These are phyloP conservation scores for Panicum virgatum DNA, from an alignment of 202 grass and related monocot genomes.

Conservation along the genomic window DNA sequence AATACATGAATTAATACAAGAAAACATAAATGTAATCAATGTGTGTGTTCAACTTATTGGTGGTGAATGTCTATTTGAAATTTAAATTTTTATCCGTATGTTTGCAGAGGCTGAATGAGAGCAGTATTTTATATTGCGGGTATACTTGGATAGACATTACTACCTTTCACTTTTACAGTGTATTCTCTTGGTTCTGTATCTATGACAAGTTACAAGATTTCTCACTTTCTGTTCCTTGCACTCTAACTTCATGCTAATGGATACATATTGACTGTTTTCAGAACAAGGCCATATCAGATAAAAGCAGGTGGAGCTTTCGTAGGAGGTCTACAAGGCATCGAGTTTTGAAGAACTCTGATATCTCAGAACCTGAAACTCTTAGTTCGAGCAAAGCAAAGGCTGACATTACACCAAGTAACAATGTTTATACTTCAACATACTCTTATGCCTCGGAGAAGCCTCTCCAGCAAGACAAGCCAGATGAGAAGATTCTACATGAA, in stretches of 20 bases:
- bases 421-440: slow-evolving; percentile 62
- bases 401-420: slow-evolving; percentile 58
- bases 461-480: slow-evolving; percentile 45
- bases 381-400: slow-evolving; percentile 81
- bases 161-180: neutral
- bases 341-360: slow-evolving; percentile 80
- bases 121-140: neutral
- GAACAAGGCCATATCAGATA: slow-evolving; percentile 85
- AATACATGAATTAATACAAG: neutral
- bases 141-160: neutral
- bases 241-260: neutral
- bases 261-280: slow-evolving; percentile 39
- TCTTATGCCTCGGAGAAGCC: slow-evolving; percentile 73
- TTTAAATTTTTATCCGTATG: neutral
- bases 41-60: neutral
- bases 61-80: neutral
- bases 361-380: slow-evolving; percentile 69
- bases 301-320: slow-evolving; percentile 94
- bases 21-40: neutral
- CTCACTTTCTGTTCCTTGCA: neutral
- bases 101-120: neutral
- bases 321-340: slow-evolving; percentile 93
- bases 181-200: neutral
- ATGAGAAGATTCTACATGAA: slow-evolving; percentile 45
- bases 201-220: neutral